phyloP scores from a whole-genome alignment of 2,329 filamentous ascomycete genomes.

The Tolypocladium capitatum region DNA sequence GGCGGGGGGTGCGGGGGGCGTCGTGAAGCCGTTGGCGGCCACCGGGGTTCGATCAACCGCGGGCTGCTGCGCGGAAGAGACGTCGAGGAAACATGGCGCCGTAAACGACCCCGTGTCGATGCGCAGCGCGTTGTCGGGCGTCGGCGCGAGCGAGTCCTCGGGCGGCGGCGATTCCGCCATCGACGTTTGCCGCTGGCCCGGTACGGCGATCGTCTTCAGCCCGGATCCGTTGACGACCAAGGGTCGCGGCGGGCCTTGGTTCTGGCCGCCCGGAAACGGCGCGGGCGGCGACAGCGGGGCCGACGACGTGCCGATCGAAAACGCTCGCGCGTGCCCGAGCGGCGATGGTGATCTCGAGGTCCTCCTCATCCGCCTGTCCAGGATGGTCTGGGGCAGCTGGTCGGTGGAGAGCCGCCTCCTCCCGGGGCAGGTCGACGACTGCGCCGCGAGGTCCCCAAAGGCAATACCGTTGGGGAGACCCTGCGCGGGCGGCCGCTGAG shows the following conservation, averaged over 20 bases:
- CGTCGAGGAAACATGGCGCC: background rate
- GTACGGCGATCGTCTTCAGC: conserved; percentile 17
- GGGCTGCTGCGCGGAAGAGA: conserved; percentile 1
- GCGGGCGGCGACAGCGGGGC: conserved; percentile 24
- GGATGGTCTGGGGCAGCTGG: conserved; percentile 37
- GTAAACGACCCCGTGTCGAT: conserved; percentile 8
- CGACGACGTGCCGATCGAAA: conserved; percentile 26
- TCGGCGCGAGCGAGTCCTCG: conserved; percentile 9
- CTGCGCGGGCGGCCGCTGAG: conserved; percentile 10
- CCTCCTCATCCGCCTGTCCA: conserved; percentile 39
- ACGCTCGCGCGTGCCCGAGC: conserved; percentile 33
- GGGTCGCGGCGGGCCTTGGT: conserved; percentile 26
- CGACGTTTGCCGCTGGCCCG: conserved; percentile 9
- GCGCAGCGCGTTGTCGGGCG: conserved; percentile 15
- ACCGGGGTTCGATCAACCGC: conserved; percentile 15
- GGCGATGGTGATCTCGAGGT: conserved; percentile 45
- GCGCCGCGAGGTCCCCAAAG: conserved; percentile 32
- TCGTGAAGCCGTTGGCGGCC: conserved; percentile 22
- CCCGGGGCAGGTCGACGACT: conserved; percentile 18
- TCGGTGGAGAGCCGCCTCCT: conserved; percentile 39
- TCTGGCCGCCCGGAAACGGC: conserved; percentile 22
- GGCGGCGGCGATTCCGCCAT: conserved; percentile 7
- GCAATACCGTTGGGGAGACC: conserved; percentile 25
- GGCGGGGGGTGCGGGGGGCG: conserved; percentile 5
- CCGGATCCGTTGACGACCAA: conserved; percentile 39